Evolutionary conservation across 495 filamentous ascomycete species (phyloP).

Genomic region (Neurospora sublineolata): DNA sequence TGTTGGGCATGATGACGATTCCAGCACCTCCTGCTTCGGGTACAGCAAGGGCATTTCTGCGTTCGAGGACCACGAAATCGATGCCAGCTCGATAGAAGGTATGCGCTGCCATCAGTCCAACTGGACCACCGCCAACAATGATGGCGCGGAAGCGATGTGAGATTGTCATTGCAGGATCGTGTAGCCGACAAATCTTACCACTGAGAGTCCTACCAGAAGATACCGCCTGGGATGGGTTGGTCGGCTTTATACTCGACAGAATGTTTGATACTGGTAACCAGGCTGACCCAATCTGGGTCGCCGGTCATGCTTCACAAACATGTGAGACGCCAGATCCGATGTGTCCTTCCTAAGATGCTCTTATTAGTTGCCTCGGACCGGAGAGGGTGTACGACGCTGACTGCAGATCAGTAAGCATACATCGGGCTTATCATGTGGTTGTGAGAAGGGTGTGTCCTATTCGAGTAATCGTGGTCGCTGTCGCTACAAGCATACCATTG

Average conservation of each 20-base stretch:
- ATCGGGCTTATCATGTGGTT: not conserved
- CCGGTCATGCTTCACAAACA: not conserved
- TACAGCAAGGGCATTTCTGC: constrained; percentile 22
- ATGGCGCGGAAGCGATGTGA: constrained; percentile 11
- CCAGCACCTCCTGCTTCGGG: constrained; percentile 25
- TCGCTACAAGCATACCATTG: not conserved
- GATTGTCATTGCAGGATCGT: not conserved
- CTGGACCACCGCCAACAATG: constrained; percentile 41
- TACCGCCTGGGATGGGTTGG: not conserved
- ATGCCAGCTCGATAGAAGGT: constrained; percentile 31
- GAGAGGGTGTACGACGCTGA: not conserved
- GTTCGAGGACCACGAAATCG: constrained; percentile 41
- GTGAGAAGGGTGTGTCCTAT: not conserved
- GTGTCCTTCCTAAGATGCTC: not conserved
- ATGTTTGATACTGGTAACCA: not conserved
- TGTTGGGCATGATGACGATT: constrained; percentile 24
- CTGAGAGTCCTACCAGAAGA: not conserved
- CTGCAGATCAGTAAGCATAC: not conserved
- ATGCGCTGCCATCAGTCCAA: constrained; percentile 39
- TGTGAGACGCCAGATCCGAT: not conserved
- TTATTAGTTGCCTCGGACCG: not conserved
- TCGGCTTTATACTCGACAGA: not conserved
- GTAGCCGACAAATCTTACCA: not conserved
- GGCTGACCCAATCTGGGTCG: not conserved
- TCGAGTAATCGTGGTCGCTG: not conserved